Conservation (phyloP, 305 asterid species). For the Fraxinus sp. region DNA sequence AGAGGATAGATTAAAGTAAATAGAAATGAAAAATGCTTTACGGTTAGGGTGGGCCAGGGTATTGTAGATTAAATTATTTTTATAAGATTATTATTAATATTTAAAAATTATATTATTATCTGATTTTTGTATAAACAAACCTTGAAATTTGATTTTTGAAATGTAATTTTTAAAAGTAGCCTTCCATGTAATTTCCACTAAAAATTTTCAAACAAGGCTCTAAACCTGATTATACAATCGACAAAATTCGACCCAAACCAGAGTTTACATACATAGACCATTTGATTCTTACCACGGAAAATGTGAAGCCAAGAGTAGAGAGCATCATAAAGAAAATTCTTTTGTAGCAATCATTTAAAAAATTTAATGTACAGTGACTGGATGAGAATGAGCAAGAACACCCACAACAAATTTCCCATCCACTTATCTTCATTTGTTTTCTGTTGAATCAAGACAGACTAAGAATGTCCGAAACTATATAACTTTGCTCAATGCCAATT, state of each 20-base stretch:
- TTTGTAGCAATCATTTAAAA: slow-evolving; percentile 39
- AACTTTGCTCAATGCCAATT: slow-evolving; percentile 35
- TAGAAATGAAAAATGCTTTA: too few species aligned
- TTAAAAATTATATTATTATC: too few species aligned
- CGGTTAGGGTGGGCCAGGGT: too few species aligned
- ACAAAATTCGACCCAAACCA: neutral
- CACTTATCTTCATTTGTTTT: slow-evolving; percentile 29
- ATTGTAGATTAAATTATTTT: too few species aligned
- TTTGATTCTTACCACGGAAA: slow-evolving; percentile 5
- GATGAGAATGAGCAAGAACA: slow-evolving; percentile 33
- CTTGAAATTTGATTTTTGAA: too few species aligned
- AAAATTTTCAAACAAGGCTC: neutral
- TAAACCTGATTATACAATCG: neutral
- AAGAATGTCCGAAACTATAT: slow-evolving; percentile 58
- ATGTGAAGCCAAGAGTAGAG: neutral
- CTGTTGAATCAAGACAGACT: slow-evolving; percentile 33
- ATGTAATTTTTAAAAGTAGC: too few species aligned
- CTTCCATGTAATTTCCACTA: too few species aligned
- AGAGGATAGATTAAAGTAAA: too few species aligned
- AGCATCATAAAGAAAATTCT: slow-evolving; percentile 17
- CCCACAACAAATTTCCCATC: slow-evolving; percentile 32
- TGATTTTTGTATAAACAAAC: too few species aligned
- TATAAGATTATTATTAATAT: too few species aligned
- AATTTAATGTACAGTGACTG: slow-evolving; percentile 43
- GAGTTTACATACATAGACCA: neutral